These are phyloP conservation scores for Periglandula ipomoeae DNA, from an alignment of 2,329 filamentous ascomycete species.

Conservation along the genomic window DNA sequence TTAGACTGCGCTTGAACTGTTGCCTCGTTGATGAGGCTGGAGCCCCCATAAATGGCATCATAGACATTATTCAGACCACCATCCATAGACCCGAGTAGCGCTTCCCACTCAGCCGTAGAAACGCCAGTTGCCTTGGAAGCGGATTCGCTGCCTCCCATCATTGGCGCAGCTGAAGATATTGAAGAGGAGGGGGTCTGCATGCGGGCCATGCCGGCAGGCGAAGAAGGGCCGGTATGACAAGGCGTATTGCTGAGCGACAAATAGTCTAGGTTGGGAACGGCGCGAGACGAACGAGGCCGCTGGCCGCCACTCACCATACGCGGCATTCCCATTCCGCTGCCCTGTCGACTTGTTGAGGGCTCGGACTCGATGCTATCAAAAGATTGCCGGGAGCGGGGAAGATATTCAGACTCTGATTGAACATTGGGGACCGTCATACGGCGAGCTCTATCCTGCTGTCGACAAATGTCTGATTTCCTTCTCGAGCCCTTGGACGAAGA, in stretches of 20 bases:
- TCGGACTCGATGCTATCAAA: slow-evolving; percentile 29
- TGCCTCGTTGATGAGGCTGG: slow-evolving; percentile 37
- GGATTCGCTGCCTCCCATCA: slow-evolving; percentile 9
- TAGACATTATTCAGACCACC: slow-evolving; percentile 76
- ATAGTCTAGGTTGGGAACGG: slow-evolving; percentile 46
- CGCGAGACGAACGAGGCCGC: slow-evolving; percentile 17
- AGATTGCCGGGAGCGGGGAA: slow-evolving; percentile 36
- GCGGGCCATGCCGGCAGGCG: slow-evolving; percentile 31
- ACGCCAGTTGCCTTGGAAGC: slow-evolving; percentile 32
- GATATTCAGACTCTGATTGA: slow-evolving; percentile 26
- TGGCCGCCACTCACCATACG: slow-evolving; percentile 28
- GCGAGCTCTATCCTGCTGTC: slow-evolving; percentile 48
- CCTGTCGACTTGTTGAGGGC: slow-evolving; percentile 23
- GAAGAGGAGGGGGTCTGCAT: slow-evolving; percentile 22
- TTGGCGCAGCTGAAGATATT: neutral
- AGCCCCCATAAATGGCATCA: slow-evolving; percentile 69
- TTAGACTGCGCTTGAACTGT: slow-evolving; percentile 31
- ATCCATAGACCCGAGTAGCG: slow-evolving; percentile 69
- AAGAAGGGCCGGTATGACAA: slow-evolving; percentile 40
- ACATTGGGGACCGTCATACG: slow-evolving; percentile 44
- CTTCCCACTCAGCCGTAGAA: slow-evolving; percentile 70
- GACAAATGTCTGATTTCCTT: slow-evolving; percentile 37
- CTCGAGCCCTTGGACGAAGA: slow-evolving; percentile 26
- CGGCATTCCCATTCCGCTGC: slow-evolving; percentile 39
- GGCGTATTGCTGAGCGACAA: slow-evolving; percentile 40